Conservation (phyloP, 2,329 filamentous ascomycete genomes). For the Clarireedia sp. region DNA sequence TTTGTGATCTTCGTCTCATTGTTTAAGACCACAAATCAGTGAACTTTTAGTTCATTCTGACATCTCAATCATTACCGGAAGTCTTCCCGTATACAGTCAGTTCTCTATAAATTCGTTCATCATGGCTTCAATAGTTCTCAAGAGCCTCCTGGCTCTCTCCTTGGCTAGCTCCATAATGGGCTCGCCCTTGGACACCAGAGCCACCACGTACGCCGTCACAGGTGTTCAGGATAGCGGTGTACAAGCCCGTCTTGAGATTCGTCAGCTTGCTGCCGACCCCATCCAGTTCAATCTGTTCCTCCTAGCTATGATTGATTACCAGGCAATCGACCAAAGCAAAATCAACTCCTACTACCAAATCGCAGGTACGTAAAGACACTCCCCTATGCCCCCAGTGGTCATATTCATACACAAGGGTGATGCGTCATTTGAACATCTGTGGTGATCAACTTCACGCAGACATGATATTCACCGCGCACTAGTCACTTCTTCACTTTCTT, state of each 20-base stretch:
- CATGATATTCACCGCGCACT: too few relatives aligned
- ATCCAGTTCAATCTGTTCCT: slow-evolving; percentile 70
- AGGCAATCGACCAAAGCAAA: slow-evolving; percentile 58
- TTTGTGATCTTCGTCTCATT: neutral
- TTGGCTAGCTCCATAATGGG: neutral
- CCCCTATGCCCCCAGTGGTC: too few relatives aligned
- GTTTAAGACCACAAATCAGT: too few relatives aligned
- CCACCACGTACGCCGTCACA: slow-evolving; percentile 3
- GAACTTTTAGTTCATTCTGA: too few relatives aligned
- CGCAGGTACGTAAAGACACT: slow-evolving; percentile 43
- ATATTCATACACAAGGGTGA: too few relatives aligned
- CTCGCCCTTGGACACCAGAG: neutral
- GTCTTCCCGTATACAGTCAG: too few relatives aligned
- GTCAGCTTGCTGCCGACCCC: slow-evolving; percentile 48
- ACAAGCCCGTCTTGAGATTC: slow-evolving; percentile 54
- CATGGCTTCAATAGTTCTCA: neutral
- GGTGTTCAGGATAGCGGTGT: slow-evolving; percentile 1
- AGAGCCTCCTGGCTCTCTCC: neutral
- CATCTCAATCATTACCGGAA: too few relatives aligned
- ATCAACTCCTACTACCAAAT: slow-evolving; percentile 70
- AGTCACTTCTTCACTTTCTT: too few relatives aligned
- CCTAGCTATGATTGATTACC: slow-evolving; percentile 56
- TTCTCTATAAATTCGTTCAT: neutral
- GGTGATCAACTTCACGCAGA: too few relatives aligned
- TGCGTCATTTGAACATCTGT: too few relatives aligned